Percentiles rank a stretch among this genome's conserved stretches.
These are phyloP conservation scores for Fusarium agapanthi DNA, from an alignment of 2,329 filamentous ascomycete genomes.

Conservation along the genomic window DNA sequence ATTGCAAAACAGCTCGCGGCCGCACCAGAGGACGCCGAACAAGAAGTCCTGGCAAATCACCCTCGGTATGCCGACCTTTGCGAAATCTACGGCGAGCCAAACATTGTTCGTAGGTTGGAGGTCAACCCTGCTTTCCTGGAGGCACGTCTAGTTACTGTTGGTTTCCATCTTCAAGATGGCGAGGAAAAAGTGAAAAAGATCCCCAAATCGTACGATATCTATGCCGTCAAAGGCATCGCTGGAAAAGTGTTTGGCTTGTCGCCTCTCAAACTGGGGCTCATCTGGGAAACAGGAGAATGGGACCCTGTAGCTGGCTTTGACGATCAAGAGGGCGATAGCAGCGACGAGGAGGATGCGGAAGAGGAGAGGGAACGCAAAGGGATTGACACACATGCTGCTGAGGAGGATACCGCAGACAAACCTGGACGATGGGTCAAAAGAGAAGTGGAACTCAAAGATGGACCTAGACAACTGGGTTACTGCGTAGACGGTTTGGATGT, in stretches of 20 bases:
- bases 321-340: constrained; percentile 63
- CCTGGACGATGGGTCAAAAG: constrained; percentile 74
- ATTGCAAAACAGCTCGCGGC: constrained; percentile 79
- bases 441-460: constrained; percentile 81
- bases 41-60: constrained; percentile 68
- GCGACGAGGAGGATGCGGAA: constrained; percentile 60
- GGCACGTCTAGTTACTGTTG: constrained; percentile 75
- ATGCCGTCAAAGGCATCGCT: constrained; percentile 81
- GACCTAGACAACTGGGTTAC: constrained; percentile 83
- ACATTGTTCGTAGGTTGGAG: constrained; percentile 63
- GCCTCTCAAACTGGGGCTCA: constrained; percentile 71
- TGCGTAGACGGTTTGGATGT: constrained; percentile 80
- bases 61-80: constrained; percentile 80
- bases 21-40: constrained; percentile 62
- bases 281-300: constrained; percentile 93
- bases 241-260: constrained; percentile 72
- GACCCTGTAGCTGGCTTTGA: constrained; percentile 76
- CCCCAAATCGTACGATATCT: constrained; percentile 81
- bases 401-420: constrained; percentile 41
- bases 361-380: constrained; percentile 41
- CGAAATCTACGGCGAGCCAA: constrained; percentile 76
- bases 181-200: constrained; percentile 59
- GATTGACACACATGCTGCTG: constrained; percentile 37
- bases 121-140: constrained; percentile 84
- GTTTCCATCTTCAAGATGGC: constrained; percentile 51